A percentile compares a stretch with the other conserved stretches of the same genome.
Evolutionary conservation across 2,329 filamentous ascomycete species (phyloP).

Genomic region (Fusarium fujikuroi): DNA sequence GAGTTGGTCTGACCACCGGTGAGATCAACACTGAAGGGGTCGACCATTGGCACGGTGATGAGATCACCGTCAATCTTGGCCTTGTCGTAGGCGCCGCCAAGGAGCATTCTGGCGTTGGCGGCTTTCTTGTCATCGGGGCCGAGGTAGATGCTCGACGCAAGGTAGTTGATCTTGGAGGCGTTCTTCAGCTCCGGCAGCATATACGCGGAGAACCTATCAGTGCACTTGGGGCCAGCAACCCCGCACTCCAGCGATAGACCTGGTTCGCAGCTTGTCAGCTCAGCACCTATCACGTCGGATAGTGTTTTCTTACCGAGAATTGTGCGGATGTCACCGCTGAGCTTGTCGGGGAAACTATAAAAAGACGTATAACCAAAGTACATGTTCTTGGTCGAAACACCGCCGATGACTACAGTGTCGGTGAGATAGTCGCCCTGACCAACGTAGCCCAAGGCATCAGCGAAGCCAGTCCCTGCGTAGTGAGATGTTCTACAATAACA

Average conservation of each 20-base stretch:
- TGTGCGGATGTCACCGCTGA: not conserved
- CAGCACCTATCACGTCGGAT: fast-evolving
- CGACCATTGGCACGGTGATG: not conserved
- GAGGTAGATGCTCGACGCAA: not conserved
- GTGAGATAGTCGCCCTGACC: not conserved
- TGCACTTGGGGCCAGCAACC: not conserved
- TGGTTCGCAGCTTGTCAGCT: not conserved
- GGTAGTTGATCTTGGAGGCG: constrained; percentile 1
- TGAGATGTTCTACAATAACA: not conserved
- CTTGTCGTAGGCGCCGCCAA: not conserved
- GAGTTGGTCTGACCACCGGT: not conserved
- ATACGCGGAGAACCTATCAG: not conserved
- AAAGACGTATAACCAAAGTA: not conserved
- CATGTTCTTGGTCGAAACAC: not conserved
- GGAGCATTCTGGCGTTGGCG: constrained; percentile 1
- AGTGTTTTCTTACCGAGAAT: not conserved
- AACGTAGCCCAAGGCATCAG: not conserved
- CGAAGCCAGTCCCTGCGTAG: not conserved
- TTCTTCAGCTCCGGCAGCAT: not conserved
- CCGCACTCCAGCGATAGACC: not conserved
- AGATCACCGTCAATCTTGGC: not conserved
- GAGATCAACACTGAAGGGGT: not conserved
- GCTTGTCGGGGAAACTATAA: not conserved
- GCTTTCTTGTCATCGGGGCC: not conserved
- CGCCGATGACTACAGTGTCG: not conserved